Evolutionary conservation across 2,329 filamentous ascomycete species (phyloP).

Genomic region (Aspergillus pseudoviridinutans): DNA sequence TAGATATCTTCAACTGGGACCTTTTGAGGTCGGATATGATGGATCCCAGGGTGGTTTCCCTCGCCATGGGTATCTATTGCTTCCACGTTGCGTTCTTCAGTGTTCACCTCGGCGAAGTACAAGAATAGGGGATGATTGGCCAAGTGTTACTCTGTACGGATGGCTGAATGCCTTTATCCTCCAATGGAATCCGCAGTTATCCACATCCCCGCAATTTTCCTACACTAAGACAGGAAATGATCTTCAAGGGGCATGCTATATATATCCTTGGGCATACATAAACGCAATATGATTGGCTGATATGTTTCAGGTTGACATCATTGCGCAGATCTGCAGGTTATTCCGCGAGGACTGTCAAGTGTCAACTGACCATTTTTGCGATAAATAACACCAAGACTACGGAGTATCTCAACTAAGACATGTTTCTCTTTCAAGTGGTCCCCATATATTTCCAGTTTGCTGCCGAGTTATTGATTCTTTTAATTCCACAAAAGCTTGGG

Average conservation of each 20-base stretch:
- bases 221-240: neutral
- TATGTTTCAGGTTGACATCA: neutral
- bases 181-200: neutral
- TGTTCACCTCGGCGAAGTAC: neutral
- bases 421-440: neutral
- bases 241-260: neutral
- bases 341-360: neutral
- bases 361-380: no score
- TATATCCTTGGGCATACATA: neutral
- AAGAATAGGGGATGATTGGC: neutral
- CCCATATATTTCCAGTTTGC: neutral
- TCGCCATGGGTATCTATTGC: neutral
- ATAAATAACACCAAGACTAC: no score
- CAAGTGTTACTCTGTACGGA: neutral
- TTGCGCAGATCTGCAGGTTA: neutral
- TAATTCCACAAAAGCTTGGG: neutral
- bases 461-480: neutral
- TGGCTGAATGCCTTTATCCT: neutral
- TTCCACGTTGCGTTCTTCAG: neutral
- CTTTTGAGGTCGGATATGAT: neutral
- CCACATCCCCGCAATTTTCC: neutral
- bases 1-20: neutral
- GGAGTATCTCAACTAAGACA: neutral
- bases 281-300: neutral
- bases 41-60: no score